phyloP scores from a whole-genome alignment of 2,329 filamentous ascomycete genomes.

The Alternaria gaisen region DNA sequence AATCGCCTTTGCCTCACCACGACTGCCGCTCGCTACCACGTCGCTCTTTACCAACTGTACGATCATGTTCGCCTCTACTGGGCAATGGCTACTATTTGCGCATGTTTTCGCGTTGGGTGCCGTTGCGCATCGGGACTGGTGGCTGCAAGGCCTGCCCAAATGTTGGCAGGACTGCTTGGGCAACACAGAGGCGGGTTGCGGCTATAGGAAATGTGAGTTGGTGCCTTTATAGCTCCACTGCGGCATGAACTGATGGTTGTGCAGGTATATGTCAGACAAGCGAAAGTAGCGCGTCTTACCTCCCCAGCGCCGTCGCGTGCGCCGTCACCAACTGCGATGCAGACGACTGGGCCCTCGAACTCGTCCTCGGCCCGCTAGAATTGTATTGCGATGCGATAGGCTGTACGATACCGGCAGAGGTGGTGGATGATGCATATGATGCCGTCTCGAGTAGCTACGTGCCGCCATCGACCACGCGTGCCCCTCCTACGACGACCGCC shows the following conservation, averaged over 20 bases:
- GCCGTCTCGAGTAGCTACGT: conserved; percentile 19
- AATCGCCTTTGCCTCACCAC: background rate
- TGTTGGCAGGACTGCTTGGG: conserved; percentile 35
- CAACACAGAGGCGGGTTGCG: conserved; percentile 27
- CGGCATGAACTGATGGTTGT: conserved; percentile 8
- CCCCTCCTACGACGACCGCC: conserved; percentile 10
- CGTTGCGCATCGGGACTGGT: conserved; percentile 25
- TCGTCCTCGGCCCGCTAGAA: conserved; percentile 30
- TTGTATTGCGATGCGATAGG: conserved; percentile 28
- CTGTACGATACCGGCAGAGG: conserved; percentile 27
- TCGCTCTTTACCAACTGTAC: background rate
- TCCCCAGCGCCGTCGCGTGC: conserved; percentile 32
- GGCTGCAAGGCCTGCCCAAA: conserved; percentile 25
- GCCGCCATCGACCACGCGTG: conserved; percentile 9
- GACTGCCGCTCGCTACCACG: background rate
- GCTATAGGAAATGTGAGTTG: conserved; percentile 30
- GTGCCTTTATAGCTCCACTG: background rate
- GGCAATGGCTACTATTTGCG: conserved; percentile 9
- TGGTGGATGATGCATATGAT: conserved; percentile 32
- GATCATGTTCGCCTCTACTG: conserved; percentile 10
- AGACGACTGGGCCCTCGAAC: conserved; percentile 21
- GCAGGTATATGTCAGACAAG: conserved; percentile 39
- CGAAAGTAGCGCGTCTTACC: conserved; percentile 26
- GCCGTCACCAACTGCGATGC: conserved; percentile 26
- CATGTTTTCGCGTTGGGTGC: conserved; percentile 7